Percentiles rank a stretch among this genome's conserved stretches.
Conservation (phyloP, 805 yeast species). For the Yarrowia sp. region DNA sequence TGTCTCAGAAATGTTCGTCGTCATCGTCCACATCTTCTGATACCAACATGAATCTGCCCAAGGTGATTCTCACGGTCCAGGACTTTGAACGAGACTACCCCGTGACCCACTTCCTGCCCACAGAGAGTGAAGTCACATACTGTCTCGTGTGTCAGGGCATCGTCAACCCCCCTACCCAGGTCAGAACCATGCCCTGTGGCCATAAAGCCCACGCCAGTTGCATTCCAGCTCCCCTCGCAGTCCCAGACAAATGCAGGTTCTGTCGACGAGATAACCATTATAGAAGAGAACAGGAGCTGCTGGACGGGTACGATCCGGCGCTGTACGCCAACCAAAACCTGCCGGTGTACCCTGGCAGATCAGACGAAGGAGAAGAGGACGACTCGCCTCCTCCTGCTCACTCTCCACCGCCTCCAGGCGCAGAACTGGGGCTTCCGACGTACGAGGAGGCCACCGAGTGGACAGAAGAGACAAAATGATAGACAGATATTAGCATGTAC, state of each 20-base stretch:
- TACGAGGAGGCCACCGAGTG: constrained; percentile 38
- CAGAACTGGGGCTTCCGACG: constrained; percentile 14
- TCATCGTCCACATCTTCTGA: neutral
- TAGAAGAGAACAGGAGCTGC: constrained; percentile 29
- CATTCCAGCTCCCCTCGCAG: constrained; percentile 5
- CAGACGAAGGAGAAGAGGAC: constrained; percentile 6
- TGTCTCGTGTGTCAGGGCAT: constrained; percentile 32
- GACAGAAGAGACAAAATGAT: constrained; percentile 18
- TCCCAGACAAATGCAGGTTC: constrained; percentile 31
- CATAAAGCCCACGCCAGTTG: constrained; percentile 20
- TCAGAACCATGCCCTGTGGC: constrained; percentile 33
- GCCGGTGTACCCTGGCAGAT: constrained; percentile 28
- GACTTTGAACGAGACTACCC: constrained; percentile 31
- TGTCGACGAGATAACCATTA: constrained; percentile 29
- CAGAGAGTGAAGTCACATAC: neutral
- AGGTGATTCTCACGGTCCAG: constrained; percentile 29
- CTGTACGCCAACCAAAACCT: constrained; percentile 24
- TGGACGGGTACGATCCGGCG: constrained; percentile 34
- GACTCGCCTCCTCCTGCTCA: constrained; percentile 18
- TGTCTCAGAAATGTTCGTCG: constrained; percentile 6
- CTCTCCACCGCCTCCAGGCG: constrained; percentile 17
- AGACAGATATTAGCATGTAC: constrained; percentile 10
- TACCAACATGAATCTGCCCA: constrained; percentile 2
- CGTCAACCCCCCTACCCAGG: constrained; percentile 6
- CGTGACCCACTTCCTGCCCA: constrained; percentile 14